These are phyloP conservation scores for Ascoidea tarda DNA, from an alignment of 805 yeast genomes.

Conservation along the genomic window DNA sequence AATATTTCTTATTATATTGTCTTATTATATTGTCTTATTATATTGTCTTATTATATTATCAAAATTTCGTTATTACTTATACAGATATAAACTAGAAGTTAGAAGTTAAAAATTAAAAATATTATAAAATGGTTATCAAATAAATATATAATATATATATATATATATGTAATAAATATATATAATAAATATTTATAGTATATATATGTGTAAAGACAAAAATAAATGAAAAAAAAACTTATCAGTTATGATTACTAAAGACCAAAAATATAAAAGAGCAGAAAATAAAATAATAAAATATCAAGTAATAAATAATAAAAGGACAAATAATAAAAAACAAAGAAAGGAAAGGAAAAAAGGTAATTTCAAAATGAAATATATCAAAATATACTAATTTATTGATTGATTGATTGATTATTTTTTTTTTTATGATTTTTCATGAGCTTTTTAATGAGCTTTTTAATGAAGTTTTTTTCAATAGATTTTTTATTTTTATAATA, in stretches of 20 bases:
- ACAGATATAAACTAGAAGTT: not conserved
- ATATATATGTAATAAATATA: not conserved
- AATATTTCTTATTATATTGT: too few species aligned
- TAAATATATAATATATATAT: not conserved
- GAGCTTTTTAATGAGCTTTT: not conserved
- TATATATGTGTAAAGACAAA: not conserved
- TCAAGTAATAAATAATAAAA: too few species aligned
- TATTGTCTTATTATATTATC: not conserved
- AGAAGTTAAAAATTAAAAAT: not conserved
- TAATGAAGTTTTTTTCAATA: not conserved
- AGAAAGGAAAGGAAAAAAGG: too few species aligned
- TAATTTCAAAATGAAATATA: too few species aligned
- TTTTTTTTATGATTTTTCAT: too few species aligned
- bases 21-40: not conserved
- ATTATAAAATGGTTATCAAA: not conserved
- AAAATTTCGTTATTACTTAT: not conserved
- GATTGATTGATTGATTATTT: too few species aligned
- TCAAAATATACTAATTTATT: too few species aligned
- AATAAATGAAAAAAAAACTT: conserved; percentile 1
- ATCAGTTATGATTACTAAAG: not conserved
- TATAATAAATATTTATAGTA: not conserved
- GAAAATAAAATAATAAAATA: too few species aligned
- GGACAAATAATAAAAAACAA: too few species aligned
- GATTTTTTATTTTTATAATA: too few species aligned
- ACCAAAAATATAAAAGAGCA: too few species aligned